phyloP scores from a whole-genome alignment of 352 stramenopile species.

The Globisporangium viniferum region DNA sequence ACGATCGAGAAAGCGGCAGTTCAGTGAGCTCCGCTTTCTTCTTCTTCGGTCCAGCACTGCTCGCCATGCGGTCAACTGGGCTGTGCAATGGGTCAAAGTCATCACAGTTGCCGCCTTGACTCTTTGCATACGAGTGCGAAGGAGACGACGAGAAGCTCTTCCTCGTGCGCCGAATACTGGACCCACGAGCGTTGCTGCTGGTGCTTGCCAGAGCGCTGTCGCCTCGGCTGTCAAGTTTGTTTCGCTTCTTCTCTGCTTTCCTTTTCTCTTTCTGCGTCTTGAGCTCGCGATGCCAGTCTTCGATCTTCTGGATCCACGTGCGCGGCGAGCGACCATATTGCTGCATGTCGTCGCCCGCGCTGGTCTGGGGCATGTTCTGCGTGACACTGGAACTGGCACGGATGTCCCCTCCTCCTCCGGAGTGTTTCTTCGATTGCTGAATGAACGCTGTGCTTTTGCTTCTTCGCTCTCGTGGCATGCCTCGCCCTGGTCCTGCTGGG shows the following conservation, averaged over 20 bases:
- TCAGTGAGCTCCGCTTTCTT: constrained; percentile 21
- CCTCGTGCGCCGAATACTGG: constrained; percentile 17
- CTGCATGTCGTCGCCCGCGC: constrained; percentile 28
- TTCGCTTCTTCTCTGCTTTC: constrained; percentile 63
- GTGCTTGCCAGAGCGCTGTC: constrained; percentile 24
- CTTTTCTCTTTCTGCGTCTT: constrained; percentile 79
- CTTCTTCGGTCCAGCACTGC: constrained; percentile 13
- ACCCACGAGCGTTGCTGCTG: constrained; percentile 18
- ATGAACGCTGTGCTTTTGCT: constrained; percentile 75
- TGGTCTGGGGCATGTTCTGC: constrained; percentile 6
- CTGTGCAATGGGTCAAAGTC: constrained; percentile 9
- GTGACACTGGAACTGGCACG: constrained; percentile 11
- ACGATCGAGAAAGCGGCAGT: constrained; percentile 44
- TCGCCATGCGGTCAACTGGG: constrained; percentile 7
- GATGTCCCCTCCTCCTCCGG: constrained; percentile 1
- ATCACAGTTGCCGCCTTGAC: constrained; percentile 20
- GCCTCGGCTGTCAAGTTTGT: constrained; percentile 41
- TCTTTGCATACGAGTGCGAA: background rate
- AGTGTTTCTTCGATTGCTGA: constrained; percentile 30
- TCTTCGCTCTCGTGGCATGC: constrained; percentile 37
- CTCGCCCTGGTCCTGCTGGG: background rate
- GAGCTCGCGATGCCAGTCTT: constrained; percentile 79
- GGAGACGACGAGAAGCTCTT: constrained; percentile 25
- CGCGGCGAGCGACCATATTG: constrained; percentile 54
- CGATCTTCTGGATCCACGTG: constrained; percentile 75